Evolutionary conservation across 805 yeast species (phyloP), one percentile per base, ranked within the genome.

Genomic region (Metschnikowia henanensis): DNA sequence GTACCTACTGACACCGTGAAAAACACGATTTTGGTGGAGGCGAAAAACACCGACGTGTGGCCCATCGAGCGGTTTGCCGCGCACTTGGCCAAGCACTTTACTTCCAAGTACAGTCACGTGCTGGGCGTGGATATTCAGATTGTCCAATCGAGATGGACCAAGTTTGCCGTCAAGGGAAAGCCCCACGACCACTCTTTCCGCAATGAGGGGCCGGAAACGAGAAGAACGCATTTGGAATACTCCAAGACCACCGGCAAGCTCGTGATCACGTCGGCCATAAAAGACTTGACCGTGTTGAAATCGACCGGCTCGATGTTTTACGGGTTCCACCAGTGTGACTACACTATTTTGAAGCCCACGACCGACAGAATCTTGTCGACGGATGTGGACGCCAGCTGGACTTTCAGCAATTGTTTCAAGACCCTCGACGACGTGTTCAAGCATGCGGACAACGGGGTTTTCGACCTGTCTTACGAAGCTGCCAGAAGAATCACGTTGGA

Each of bases 1-100:
- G 95, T 91, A 38, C 97, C 97, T 46, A 91, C 97, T 7, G 96
- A 90, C 66, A 88, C 96, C 1, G 90, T 89, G 43, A 90, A 90
- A 68, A 90, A 90, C 75, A 90, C 96, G 39, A 80, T 87, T 51
- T 75, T 86, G 61, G 76, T 91, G 26, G 83, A 87, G 53, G 97
- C 96, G 52, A 87, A 85, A 68, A 82, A 77, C 59, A 76, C 80
- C 38, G 87, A 89, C 51, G 92, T 86, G 38, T 87, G 91, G 86
- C 96, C 97, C 47, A 83, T 87, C 52, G 97, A 91, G 75, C 75
- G 84, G 45, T 91, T 88, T 65, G 97, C 94, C 25, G 89, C 91
- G 28, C 87, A 80, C 51, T 70, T 91, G 51, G 95, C 87, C 35
- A 71, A 81, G 57, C 97, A 90, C 64, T 91, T 91, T 66, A 74